These are phyloP conservation scores for Akanthomyces lecanii DNA, from an alignment of 2,329 filamentous ascomycete species.

Conservation along the genomic window DNA sequence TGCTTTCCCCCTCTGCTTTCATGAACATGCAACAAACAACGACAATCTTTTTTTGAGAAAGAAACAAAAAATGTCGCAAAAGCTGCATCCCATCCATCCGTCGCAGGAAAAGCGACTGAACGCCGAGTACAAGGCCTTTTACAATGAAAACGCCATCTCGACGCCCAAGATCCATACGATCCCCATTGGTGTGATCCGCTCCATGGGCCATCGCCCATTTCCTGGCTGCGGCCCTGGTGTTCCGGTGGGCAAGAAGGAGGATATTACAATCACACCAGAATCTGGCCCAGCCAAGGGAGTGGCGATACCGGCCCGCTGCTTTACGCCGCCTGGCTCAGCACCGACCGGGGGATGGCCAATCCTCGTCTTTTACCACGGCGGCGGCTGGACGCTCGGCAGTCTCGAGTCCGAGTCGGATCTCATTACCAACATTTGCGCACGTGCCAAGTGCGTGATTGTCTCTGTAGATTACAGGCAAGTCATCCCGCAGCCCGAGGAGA, in stretches of 20 bases:
- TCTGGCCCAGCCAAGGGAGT: conserved; percentile 31
- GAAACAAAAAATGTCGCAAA: conserved; percentile 26
- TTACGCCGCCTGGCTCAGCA: conserved; percentile 36
- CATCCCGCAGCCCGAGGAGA: not conserved
- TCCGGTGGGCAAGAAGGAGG: conserved; percentile 5
- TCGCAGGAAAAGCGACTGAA: conserved; percentile 15
- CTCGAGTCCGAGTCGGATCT: conserved; percentile 47
- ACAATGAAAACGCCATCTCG: not conserved
- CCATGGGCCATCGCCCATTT: not conserved
- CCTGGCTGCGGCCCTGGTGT: conserved; percentile 1
- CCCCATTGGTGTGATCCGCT: conserved; percentile 3
- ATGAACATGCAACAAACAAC: not conserved
- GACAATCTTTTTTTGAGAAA: not conserved
- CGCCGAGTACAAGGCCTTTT: conserved; percentile 5
- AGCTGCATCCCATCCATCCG: conserved; percentile 19
- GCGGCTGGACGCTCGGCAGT: conserved; percentile 47
- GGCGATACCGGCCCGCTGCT: conserved; percentile 35
- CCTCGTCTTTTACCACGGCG: conserved; percentile 47
- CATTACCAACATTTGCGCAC: conserved; percentile 41
- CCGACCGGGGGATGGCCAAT: conserved; percentile 43
- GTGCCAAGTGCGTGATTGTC: conserved; percentile 17
- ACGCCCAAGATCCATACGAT: not conserved
- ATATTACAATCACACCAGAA: conserved; percentile 13
- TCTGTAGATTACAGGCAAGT: conserved; percentile 14
- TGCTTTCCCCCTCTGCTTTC: too few relatives aligned